A percentile compares a stretch with the other conserved stretches of the same genome.
phyloP scores from a whole-genome alignment of 1,284 basidiomycete genomes.

The Meira miltonrushii region DNA sequence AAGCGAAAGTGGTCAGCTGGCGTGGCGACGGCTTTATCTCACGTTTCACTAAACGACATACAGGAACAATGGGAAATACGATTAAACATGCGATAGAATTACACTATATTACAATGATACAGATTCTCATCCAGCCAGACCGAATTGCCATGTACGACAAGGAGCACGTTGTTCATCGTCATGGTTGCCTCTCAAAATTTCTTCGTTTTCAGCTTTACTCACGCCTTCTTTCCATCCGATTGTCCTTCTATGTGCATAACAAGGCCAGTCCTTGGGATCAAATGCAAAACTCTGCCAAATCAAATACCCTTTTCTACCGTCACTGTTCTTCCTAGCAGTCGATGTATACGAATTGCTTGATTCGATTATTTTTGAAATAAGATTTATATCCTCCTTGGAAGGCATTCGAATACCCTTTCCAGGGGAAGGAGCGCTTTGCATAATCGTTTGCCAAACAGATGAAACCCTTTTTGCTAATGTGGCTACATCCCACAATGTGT shows the following conservation, averaged over 20 bases:
- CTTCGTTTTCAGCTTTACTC: conserved; percentile 27
- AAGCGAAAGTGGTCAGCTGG: too few species aligned
- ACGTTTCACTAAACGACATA: too few species aligned
- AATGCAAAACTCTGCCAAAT: conserved; percentile 80
- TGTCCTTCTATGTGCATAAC: conserved; percentile 86
- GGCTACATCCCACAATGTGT: conserved; percentile 71
- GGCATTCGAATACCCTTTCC: not conserved
- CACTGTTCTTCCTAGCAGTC: conserved; percentile 53
- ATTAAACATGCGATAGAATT: too few species aligned
- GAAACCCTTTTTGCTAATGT: conserved; percentile 26
- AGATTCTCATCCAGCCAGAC: conserved; percentile 15
- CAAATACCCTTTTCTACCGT: conserved; percentile 64
- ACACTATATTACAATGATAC: too few species aligned
- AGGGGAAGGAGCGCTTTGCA: conserved; percentile 28
- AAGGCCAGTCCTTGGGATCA: conserved; percentile 66
- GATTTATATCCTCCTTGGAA: not conserved
- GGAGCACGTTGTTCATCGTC: conserved; percentile 36
- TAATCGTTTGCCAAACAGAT: conserved; percentile 60
- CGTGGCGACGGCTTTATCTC: too few species aligned
- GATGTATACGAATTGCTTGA: conserved; percentile 62
- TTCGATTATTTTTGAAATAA: conserved; percentile 27
- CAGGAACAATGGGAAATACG: too few species aligned
- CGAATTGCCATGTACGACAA: conserved; percentile 47
- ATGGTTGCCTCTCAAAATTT: conserved; percentile 20
- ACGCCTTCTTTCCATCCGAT: conserved; percentile 61